Conservation (phyloP, 192 early-diverging fungal species). For the Borealophlyctis nickersoniae region DNA sequence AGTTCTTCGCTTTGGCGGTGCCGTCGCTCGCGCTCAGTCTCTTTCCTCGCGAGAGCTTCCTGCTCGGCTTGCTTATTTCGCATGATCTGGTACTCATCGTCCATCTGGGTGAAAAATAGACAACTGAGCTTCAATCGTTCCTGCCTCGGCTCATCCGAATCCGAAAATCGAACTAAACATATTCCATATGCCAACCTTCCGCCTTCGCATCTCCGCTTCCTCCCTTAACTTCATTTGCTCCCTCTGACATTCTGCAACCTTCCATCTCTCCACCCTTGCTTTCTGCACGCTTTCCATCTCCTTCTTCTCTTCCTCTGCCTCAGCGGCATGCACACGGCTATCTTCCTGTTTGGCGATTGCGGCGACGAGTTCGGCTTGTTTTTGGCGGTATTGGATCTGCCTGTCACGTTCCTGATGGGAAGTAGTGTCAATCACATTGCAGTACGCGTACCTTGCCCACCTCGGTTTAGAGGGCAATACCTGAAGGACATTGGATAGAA, state of each 20-base stretch:
- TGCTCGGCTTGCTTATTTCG: conserved; percentile 1
- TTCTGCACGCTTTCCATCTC: conserved; percentile 1
- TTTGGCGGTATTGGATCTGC: conserved; percentile 29
- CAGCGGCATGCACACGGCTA: conserved; percentile 6
- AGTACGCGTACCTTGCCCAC: background rate
- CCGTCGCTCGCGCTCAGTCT: conserved; percentile 7
- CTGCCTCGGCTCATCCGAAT: background rate
- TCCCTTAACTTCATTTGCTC: conserved; percentile 3
- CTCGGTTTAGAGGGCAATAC: no score
- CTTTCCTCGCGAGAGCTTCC: conserved; percentile 6
- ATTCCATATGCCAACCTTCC: background rate
- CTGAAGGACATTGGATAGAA: conserved; percentile 46
- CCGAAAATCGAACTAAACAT: background rate
- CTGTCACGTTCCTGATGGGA: conserved; percentile 40
- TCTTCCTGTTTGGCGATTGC: conserved; percentile 1
- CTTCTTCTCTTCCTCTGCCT: conserved; percentile 7
- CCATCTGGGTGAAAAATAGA: background rate
- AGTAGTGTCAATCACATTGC: no score
- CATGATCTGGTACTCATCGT: conserved; percentile 17
- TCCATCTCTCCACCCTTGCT: background rate
- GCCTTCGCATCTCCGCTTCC: background rate
- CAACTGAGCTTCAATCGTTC: background rate
- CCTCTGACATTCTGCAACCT: background rate
- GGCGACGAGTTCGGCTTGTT: background rate
- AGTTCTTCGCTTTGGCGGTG: background rate